A percentile compares a stretch with the other conserved stretches of the same genome.
These are phyloP conservation scores for Hibiscus trionum DNA, from an alignment of 345 rosid species.

Conservation along the genomic window DNA sequence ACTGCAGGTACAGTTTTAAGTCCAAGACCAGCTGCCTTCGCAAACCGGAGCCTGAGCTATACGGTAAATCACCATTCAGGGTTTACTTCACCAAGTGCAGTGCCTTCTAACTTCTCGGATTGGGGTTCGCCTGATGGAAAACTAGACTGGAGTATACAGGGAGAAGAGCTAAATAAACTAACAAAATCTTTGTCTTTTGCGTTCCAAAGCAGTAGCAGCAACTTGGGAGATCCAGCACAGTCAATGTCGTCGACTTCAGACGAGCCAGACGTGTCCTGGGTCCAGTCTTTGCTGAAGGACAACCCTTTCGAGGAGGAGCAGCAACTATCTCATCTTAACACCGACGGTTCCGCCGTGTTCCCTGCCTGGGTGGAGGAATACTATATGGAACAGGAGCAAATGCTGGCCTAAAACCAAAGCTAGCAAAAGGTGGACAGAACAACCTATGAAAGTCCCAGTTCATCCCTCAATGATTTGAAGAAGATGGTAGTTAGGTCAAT, in stretches of 20 bases:
- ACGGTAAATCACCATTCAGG: constrained; percentile 32
- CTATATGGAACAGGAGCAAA: constrained; percentile 68
- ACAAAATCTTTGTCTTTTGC: constrained; percentile 65
- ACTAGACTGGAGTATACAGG: constrained; percentile 72
- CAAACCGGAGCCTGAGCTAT: constrained; percentile 68
- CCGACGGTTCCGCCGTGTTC: constrained; percentile 29
- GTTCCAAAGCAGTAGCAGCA: constrained; percentile 33
- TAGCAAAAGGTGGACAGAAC: neutral
- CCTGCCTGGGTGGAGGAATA: constrained; percentile 76
- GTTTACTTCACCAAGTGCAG: constrained; percentile 25
- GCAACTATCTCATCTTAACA: constrained; percentile 30
- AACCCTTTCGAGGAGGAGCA: constrained; percentile 30
- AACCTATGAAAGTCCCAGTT: too few relatives aligned
- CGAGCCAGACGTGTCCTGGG: constrained; percentile 80
- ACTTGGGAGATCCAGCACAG: constrained; percentile 5
- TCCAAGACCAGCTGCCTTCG: constrained; percentile 60
- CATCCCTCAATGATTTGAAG: too few relatives aligned
- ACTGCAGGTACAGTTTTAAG: constrained; percentile 38
- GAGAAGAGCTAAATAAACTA: constrained; percentile 62
- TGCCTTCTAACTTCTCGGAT: constrained; percentile 32
- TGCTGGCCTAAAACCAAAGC: constrained; percentile 43
- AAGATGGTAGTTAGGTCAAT: too few relatives aligned
- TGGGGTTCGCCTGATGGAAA: constrained; percentile 86
- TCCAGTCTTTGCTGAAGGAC: constrained; percentile 60
- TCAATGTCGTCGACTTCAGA: constrained; percentile 24